Conservation (phyloP, 2,329 filamentous ascomycete species). For the Hypoxylon rubiginosum region DNA sequence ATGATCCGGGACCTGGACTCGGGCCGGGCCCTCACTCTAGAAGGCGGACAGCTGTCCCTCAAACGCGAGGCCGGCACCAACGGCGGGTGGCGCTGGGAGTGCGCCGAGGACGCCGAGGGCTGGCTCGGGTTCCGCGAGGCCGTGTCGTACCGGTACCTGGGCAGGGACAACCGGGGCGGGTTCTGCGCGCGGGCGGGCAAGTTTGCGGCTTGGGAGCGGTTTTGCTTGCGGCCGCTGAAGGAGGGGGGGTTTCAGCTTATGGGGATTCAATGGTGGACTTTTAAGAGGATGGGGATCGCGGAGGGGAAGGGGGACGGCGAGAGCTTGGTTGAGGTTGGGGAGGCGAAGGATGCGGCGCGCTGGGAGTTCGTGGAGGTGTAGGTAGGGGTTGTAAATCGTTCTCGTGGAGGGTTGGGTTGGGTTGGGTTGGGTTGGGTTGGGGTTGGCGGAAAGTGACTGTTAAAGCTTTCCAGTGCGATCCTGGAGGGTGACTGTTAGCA, state of each 20-base stretch:
- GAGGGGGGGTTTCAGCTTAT: conserved; percentile 28
- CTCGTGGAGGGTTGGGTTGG: too few relatives aligned
- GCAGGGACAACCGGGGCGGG: conserved; percentile 12
- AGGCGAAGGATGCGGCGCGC: conserved; percentile 3
- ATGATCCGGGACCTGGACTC: conserved; percentile 31
- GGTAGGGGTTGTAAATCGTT: too few relatives aligned
- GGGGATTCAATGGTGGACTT: neutral
- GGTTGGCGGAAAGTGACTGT: too few relatives aligned
- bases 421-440: too few relatives aligned
- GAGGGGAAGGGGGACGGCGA: too few relatives aligned
- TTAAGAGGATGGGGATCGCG: conserved; percentile 10
- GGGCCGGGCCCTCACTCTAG: conserved; percentile 6
- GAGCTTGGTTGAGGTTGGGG: conserved; percentile 1
- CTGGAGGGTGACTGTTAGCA: too few relatives aligned
- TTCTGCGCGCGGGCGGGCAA: neutral
- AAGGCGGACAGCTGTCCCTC: neutral
- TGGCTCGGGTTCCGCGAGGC: conserved; percentile 34
- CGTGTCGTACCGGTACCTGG: conserved; percentile 29
- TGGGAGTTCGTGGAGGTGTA: conserved; percentile 38
- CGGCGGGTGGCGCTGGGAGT: conserved; percentile 40
- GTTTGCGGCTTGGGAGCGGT: conserved; percentile 7
- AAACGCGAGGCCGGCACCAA: neutral
- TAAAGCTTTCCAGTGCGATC: too few relatives aligned
- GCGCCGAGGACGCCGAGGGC: conserved; percentile 15
- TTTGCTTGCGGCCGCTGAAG: conserved; percentile 28